Conservation (phyloP, 257 asterid genomes). For the Solanum dulcamara region DNA sequence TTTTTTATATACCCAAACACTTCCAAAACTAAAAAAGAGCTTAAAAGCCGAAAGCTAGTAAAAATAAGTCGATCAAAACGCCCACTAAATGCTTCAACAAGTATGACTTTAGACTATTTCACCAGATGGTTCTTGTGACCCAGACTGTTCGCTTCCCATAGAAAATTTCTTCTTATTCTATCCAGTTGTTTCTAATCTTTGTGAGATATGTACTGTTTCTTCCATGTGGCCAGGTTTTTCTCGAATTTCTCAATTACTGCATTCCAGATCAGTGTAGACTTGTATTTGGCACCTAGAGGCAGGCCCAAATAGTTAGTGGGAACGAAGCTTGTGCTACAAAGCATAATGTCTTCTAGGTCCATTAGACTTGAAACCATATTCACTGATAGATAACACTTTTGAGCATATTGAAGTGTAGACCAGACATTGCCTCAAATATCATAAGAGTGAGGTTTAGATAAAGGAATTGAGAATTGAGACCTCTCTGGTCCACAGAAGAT, state of each 20-base stretch:
- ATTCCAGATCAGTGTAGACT: neutral
- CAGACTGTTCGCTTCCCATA: neutral
- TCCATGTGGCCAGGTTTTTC: neutral
- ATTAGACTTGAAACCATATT: neutral
- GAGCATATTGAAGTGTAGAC: neutral
- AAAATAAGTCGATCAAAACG: no score
- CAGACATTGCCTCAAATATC: neutral
- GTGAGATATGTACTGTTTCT: neutral
- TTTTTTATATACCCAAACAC: no score
- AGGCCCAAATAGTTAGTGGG: neutral
- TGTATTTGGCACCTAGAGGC: neutral
- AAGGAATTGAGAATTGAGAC: neutral
- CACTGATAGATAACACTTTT: neutral
- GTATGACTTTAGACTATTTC: neutral
- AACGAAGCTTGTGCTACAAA: neutral
- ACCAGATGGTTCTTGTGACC: neutral
- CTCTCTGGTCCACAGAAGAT: neutral
- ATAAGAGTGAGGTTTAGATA: neutral
- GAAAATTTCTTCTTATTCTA: neutral
- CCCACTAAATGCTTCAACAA: neutral
- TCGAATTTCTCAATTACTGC: neutral
- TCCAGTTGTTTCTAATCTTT: neutral
- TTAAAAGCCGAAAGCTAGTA: no score
- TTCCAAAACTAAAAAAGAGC: no score
- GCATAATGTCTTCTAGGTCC: neutral